Evolutionary conservation across 2,329 filamentous ascomycete species (phyloP).

Genomic region (Chaetomium strumarium): DNA sequence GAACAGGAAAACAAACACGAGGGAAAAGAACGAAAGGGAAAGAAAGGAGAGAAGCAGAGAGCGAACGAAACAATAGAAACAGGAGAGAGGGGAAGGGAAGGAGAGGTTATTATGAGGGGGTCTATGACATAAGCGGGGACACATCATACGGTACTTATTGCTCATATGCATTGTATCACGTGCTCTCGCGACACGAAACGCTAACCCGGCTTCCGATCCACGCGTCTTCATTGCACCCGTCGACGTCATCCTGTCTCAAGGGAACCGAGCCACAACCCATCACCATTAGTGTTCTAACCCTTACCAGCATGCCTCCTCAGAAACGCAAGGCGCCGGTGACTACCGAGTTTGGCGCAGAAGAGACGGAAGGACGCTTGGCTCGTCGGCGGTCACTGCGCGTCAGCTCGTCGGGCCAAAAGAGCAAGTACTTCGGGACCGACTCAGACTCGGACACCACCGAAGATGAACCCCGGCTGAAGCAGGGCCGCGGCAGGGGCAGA

Average conservation of each 20-base stretch:
- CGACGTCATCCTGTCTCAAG: neutral
- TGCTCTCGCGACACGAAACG: slow-evolving; percentile 3
- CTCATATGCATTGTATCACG: neutral
- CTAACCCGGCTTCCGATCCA: neutral
- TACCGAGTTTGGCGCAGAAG: slow-evolving; percentile 22
- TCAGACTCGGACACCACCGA: slow-evolving; percentile 9
- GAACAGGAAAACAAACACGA: no score
- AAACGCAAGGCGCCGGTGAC: slow-evolving; percentile 31
- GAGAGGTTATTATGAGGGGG: no score
- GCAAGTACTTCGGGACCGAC: slow-evolving; percentile 44
- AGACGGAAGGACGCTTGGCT: slow-evolving; percentile 24
- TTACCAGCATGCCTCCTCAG: slow-evolving; percentile 32
- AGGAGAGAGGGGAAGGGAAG: no score
- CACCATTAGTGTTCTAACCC: neutral
- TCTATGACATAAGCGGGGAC: neutral
- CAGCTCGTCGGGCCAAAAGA: slow-evolving; percentile 40
- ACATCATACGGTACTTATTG: no score
- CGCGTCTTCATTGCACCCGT: neutral
- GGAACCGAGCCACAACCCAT: neutral
- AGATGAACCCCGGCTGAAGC: neutral
- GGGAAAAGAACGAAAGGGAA: no score
- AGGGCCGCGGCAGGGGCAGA: slow-evolving; percentile 4
- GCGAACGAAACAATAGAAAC: no score
- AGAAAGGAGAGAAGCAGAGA: no score
- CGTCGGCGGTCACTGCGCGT: slow-evolving; percentile 45